phyloP scores from a whole-genome alignment of 2,329 filamentous ascomycete species.

The Tolypocladium amazonense region DNA sequence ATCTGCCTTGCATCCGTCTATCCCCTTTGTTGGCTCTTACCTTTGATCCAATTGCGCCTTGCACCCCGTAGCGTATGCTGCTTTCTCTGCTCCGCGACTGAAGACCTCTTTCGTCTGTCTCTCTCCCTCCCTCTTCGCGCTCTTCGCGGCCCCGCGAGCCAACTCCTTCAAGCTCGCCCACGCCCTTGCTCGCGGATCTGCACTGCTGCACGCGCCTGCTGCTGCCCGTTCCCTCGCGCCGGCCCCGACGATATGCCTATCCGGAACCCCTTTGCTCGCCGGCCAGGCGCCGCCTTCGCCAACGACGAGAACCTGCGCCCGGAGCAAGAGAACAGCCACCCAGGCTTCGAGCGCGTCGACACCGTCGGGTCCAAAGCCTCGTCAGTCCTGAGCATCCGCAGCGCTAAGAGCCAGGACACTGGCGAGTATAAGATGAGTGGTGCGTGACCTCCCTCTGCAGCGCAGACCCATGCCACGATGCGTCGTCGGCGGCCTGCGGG shows the following conservation, averaged over 20 bases:
- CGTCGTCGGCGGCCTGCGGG: neutral
- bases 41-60: neutral
- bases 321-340: slow-evolving; percentile 20
- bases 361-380: slow-evolving; percentile 52
- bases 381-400: slow-evolving; percentile 51
- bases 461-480: neutral
- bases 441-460: slow-evolving; percentile 29
- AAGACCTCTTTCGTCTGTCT: neutral
- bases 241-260: slow-evolving; percentile 48
- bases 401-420: slow-evolving; percentile 49
- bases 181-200: neutral
- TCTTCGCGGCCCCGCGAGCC: neutral
- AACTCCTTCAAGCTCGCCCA: neutral
- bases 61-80: neutral
- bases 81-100: neutral
- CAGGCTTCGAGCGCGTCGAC: slow-evolving; percentile 50
- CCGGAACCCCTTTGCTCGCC: slow-evolving; percentile 61
- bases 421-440: slow-evolving; percentile 74
- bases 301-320: slow-evolving; percentile 44
- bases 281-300: slow-evolving; percentile 33
- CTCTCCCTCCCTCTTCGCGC: neutral
- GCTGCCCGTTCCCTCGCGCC: neutral
- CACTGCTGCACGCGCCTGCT: neutral
- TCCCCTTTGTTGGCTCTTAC: neutral
- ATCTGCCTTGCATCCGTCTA: neutral